A percentile compares a stretch with the other conserved stretches of the same genome.
phyloP scores from a whole-genome alignment of 2,329 filamentous ascomycete species.

The Ceratocystis variospora region DNA sequence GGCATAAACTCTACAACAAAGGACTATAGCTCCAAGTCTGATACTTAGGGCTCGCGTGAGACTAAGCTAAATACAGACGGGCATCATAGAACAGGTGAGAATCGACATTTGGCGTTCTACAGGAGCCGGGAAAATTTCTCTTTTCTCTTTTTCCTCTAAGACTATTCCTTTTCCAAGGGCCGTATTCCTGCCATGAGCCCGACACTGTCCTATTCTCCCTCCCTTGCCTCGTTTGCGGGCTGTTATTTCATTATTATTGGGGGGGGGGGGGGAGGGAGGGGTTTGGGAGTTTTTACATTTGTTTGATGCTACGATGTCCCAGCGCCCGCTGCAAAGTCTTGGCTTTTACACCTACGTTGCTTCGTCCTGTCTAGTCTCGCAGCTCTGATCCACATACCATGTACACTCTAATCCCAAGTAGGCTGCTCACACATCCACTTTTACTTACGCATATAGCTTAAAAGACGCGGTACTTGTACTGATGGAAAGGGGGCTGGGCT shows the following conservation, averaged over 20 bases:
- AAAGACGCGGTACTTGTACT: no score
- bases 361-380: background rate
- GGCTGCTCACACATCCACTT: background rate
- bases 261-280: no score
- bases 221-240: background rate
- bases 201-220: background rate
- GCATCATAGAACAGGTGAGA: background rate
- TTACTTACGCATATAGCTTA: background rate
- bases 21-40: background rate
- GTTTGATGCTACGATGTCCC: background rate
- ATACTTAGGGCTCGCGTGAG: background rate
- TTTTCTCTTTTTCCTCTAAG: background rate
- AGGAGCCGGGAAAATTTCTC: background rate
- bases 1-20: background rate
- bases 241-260: background rate
- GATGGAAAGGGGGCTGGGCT: no score
- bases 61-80: background rate
- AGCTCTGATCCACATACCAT: no score
- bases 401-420: background rate
- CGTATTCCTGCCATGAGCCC: background rate
- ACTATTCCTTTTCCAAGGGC: background rate
- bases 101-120: background rate
- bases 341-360: background rate
- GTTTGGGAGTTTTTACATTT: no score
- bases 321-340: slow-evolving; percentile 2